A percentile compares a stretch with the other conserved stretches of the same genome.
These are phyloP conservation scores for Eimeria praecox DNA, from an alignment of 169 alveolate species.

Conservation along the genomic window DNA sequence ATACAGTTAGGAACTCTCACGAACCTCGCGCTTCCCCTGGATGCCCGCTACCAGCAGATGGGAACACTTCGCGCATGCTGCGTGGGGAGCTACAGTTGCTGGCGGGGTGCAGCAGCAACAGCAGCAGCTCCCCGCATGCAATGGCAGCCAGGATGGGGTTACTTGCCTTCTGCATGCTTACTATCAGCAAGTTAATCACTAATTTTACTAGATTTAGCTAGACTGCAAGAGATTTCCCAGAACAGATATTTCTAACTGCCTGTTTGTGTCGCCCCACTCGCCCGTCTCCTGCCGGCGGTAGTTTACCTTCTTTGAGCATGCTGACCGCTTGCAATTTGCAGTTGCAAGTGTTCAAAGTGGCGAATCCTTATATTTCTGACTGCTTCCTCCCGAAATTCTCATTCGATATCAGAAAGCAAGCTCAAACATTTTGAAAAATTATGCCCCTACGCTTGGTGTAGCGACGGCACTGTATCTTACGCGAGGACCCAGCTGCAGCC, in stretches of 20 bases:
- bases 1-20: conserved; percentile 3
- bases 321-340: neutral
- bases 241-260: neutral
- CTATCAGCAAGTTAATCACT: neutral
- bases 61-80: conserved; percentile 55
- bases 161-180: neutral
- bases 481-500: too few species aligned
- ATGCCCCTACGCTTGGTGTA: too few species aligned
- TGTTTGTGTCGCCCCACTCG: neutral
- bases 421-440: too few species aligned
- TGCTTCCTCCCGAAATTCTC: too few species aligned
- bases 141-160: neutral
- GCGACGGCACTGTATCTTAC: too few species aligned
- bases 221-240: neutral
- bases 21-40: conserved; percentile 44
- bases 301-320: neutral
- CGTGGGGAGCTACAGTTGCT: conserved; percentile 67
- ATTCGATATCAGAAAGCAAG: too few species aligned
- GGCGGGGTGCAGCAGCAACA: conserved; percentile 74
- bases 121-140: conserved; percentile 66
- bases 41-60: neutral
- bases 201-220: neutral
- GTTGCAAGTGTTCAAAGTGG: too few species aligned
- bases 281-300: neutral
- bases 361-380: too few species aligned